Evolutionary conservation across 768 basidiomycete species (phyloP).

Genomic region (Tulasnella calospora): DNA sequence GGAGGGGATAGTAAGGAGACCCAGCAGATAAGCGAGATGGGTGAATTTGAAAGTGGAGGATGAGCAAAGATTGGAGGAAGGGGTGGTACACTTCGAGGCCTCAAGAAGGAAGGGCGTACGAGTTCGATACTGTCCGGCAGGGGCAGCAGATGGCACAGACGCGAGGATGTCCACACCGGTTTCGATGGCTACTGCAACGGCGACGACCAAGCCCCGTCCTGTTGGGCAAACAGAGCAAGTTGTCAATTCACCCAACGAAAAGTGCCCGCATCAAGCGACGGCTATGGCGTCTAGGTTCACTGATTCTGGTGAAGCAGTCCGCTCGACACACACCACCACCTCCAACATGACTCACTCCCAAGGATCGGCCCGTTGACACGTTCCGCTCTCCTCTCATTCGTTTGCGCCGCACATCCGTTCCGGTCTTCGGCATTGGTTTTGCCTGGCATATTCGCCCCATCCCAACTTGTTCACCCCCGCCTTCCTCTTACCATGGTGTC

Average conservation of each 20-base stretch:
- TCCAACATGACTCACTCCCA: not conserved
- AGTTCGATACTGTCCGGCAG: not conserved
- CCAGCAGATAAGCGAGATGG: constrained; percentile 2
- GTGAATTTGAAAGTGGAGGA: not conserved
- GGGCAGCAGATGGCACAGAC: not conserved
- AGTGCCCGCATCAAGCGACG: not conserved
- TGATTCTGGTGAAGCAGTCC: not conserved
- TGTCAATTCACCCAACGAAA: not conserved
- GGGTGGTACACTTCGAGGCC: not conserved
- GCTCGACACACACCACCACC: not conserved
- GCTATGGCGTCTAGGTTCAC: not conserved
- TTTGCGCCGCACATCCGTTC: not conserved
- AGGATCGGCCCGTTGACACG: not conserved
- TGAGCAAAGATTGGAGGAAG: not conserved
- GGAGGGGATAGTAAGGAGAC: constrained; percentile 9
- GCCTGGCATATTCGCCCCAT: not conserved
- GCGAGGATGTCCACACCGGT: not conserved
- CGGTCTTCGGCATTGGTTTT: not conserved
- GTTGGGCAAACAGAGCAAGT: constrained; percentile 4
- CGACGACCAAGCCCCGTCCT: not conserved
- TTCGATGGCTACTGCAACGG: not conserved
- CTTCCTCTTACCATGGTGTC: constrained; percentile 10
- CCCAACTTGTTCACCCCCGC: constrained; percentile 13
- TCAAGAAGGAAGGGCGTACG: not conserved
- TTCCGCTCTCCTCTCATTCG: not conserved